Evolutionary conservation across 2,329 filamentous ascomycete species (phyloP), one percentile per base, ranked within the genome.

Genomic region (Apiospora koreana): DNA sequence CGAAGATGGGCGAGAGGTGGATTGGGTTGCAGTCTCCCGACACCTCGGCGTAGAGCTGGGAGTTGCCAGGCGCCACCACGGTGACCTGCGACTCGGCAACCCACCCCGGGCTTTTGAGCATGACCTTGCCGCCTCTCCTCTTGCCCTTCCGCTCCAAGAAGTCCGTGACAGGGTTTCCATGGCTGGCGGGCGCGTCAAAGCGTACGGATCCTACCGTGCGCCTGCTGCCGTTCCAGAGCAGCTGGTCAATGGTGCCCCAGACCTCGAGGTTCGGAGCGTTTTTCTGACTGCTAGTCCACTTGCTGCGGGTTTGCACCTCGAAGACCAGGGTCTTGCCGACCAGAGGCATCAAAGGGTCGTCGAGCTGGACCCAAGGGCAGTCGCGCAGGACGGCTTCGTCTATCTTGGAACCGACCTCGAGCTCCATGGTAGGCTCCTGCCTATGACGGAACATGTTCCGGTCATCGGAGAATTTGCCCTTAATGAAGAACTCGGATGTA

Each of bases 11-110:
- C 12, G 95, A 98, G 64, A 98, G 95, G 86, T 99, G 96, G 73
- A 99, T 99, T 31, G 96, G 96, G 83, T 99, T 99, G 88, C 94
- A 98, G 81, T 99, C 96, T 64, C 96, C 96, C 68, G 96, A 99
- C n/a, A 99, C 96, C 74, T 94, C 93, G 72, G 96, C 96, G 78
- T 99, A 99, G 42, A 94, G 97, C 86, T 98, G 96, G 83, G 98
- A 99, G 70, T 94, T 97, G 18, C 94, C 92, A 69, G 96, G 96
- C 8, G 96, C 95, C 79, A 94, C 94, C 68, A 98, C 88, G 74
- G 18, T 95, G 88, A 82, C 98, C 97, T 85, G 98, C 96, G 76
- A 99, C 98, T 84, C 95, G 92, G 80, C 98, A 90, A 4, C 95
- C 94, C 84, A 98, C 96, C 73, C 98, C 94, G 35, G 94, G 93